phyloP scores from a whole-genome alignment of 2,329 filamentous ascomycete genomes.

The Trichoderma lentiforme region DNA sequence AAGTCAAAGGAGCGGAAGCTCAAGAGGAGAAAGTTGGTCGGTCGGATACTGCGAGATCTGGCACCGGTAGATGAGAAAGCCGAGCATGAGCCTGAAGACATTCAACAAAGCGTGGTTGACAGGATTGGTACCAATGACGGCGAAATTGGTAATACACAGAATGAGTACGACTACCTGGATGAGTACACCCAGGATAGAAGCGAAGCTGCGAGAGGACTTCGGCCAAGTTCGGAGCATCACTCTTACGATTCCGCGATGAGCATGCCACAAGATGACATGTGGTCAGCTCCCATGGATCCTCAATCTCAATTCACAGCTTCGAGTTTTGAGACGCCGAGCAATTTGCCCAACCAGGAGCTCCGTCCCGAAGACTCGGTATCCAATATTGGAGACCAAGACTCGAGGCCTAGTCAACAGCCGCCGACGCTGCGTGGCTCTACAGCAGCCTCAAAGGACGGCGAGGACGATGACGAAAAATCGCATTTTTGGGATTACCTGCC shows the following conservation, averaged over 20 bases:
- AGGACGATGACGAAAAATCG: neutral
- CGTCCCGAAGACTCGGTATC: slow-evolving; percentile 8
- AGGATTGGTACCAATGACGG: neutral
- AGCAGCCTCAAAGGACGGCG: neutral
- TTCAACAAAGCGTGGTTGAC: neutral
- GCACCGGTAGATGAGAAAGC: neutral
- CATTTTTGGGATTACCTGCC: neutral
- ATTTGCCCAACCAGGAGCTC: neutral
- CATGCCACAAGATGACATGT: neutral
- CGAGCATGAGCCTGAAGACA: neutral
- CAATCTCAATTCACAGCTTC: neutral
- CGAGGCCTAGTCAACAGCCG: neutral
- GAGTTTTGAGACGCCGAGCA: neutral
- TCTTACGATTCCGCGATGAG: neutral
- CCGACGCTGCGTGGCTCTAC: neutral
- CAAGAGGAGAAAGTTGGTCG: neutral
- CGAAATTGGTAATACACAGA: neutral
- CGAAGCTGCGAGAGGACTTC: neutral
- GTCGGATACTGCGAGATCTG: slow-evolving; percentile 2
- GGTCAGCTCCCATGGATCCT: neutral
- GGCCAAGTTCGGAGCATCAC: neutral
- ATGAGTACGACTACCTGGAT: neutral
- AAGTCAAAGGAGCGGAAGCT: slow-evolving; percentile 12
- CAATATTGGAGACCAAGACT: neutral
- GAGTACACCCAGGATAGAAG: neutral